Conservation (phyloP, 2,329 filamentous ascomycete genomes). For the Thielaviopsis populi region DNA sequence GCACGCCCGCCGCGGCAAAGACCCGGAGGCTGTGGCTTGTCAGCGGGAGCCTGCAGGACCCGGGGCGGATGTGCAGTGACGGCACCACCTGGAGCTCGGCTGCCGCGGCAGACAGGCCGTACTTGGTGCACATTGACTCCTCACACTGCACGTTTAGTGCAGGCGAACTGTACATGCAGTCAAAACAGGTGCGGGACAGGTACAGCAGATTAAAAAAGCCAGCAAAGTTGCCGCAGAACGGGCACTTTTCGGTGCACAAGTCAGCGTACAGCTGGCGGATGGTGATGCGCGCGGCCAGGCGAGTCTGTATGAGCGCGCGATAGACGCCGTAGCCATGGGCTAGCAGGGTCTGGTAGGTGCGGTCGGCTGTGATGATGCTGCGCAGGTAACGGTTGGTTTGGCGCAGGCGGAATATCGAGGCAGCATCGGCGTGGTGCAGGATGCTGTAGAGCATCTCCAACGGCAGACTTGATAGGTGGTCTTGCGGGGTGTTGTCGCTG, state of each 20-base stretch:
- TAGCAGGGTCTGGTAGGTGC: not conserved
- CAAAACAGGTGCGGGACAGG: not conserved
- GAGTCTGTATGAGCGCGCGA: constrained; percentile 1
- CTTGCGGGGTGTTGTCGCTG: no score
- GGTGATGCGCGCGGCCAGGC: not conserved
- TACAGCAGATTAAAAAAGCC: constrained; percentile 9
- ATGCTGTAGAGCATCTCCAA: constrained; percentile 1
- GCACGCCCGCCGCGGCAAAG: not conserved
- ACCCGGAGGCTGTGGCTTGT: not conserved
- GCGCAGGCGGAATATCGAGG: constrained; percentile 3
- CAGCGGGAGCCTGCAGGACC: not conserved
- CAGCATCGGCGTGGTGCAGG: not conserved
- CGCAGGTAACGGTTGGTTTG: constrained; percentile 6
- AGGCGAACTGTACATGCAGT: not conserved
- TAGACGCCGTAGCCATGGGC: not conserved
- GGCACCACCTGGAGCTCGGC: not conserved
- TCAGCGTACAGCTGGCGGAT: not conserved
- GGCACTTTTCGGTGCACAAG: not conserved
- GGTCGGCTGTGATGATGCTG: not conserved
- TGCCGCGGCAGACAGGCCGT: not conserved
- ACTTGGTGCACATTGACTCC: not conserved
- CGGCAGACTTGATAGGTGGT: not conserved
- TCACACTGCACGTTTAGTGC: not conserved
- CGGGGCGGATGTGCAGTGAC: not conserved
- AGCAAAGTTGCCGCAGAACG: constrained; percentile 3